phyloP scores from a whole-genome alignment of 108 stramenopile genomes.

The Skeletonema costatum region DNA sequence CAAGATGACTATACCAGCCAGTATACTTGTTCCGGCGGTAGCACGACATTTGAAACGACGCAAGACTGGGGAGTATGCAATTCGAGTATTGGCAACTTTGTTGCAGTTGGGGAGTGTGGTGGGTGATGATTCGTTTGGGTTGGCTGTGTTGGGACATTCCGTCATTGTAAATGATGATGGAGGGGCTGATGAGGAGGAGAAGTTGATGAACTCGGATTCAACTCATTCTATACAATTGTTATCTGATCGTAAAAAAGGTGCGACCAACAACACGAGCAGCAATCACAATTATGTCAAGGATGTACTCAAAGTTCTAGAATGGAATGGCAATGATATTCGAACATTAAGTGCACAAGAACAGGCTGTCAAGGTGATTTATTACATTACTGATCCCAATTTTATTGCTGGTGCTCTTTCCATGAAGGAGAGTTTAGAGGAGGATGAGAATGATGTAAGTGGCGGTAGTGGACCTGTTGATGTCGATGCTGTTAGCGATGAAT shows the following conservation, averaged over 20 bases:
- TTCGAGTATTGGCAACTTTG: conserved; percentile 62
- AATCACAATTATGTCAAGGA: conserved; percentile 45
- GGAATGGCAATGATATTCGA: conserved; percentile 65
- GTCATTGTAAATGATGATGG: conserved; percentile 28
- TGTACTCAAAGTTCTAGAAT: conserved; percentile 68
- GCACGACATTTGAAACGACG: conserved; percentile 60
- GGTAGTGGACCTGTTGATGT: conserved; percentile 19
- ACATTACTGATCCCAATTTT: conserved; percentile 73
- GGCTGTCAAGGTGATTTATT: conserved; percentile 70
- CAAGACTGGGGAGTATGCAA: conserved; percentile 69
- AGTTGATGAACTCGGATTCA: conserved; percentile 6
- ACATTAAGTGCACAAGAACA: conserved; percentile 80
- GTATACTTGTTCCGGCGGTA: conserved; percentile 63
- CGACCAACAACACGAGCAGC: neutral
- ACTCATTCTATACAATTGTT: conserved; percentile 11
- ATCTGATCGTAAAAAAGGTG: neutral
- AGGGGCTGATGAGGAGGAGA: neutral
- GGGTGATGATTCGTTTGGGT: conserved; percentile 44
- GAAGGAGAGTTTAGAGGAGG: neutral
- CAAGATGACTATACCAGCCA: conserved; percentile 63
- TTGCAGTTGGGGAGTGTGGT: conserved; percentile 65
- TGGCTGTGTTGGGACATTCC: conserved; percentile 21
- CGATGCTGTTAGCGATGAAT: neutral
- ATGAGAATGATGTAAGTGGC: conserved; percentile 1
- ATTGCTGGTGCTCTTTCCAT: conserved; percentile 27